These are phyloP conservation scores for Ceratobasidium sp. DNA, from an alignment of 1,284 basidiomycete genomes.

Conservation along the genomic window DNA sequence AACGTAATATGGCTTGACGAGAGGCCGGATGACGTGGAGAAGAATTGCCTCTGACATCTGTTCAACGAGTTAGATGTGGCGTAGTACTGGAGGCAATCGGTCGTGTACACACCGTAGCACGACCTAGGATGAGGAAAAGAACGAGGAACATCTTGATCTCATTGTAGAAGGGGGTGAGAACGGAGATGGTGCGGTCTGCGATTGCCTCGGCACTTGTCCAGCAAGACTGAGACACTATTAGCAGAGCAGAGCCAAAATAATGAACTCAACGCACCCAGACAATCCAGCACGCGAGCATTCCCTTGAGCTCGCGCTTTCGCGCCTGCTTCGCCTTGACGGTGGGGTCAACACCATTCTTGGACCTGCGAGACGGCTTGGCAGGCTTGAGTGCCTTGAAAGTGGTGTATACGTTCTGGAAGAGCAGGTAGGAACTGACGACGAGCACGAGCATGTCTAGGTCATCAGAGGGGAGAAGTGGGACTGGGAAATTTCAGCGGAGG, in stretches of 20 bases:
- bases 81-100: not conserved
- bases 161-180: conserved; percentile 46
- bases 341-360: conserved; percentile 65
- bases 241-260: not conserved
- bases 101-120: conserved; percentile 39
- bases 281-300: conserved; percentile 78
- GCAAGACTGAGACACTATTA: conserved; percentile 38
- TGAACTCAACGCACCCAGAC: conserved; percentile 68
- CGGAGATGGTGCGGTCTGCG: conserved; percentile 43
- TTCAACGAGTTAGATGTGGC: conserved; percentile 11
- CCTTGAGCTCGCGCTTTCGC: conserved; percentile 81
- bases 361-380: conserved; percentile 60
- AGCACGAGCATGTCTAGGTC: conserved; percentile 37
- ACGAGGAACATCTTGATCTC: conserved; percentile 45
- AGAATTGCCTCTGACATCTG: conserved; percentile 45
- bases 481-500: not conserved
- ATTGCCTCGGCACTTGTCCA: conserved; percentile 44
- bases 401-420: conserved; percentile 79
- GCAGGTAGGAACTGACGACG: conserved; percentile 53
- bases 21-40: conserved; percentile 44
- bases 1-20: conserved; percentile 44
- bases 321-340: conserved; percentile 69
- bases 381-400: conserved; percentile 78
- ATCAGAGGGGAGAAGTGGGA: conserved; percentile 5
- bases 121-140: conserved; percentile 44